A percentile compares a stretch with the other conserved stretches of the same genome.
phyloP scores from a whole-genome alignment of 352 stramenopile species.

The Pythium phragmitis region DNA sequence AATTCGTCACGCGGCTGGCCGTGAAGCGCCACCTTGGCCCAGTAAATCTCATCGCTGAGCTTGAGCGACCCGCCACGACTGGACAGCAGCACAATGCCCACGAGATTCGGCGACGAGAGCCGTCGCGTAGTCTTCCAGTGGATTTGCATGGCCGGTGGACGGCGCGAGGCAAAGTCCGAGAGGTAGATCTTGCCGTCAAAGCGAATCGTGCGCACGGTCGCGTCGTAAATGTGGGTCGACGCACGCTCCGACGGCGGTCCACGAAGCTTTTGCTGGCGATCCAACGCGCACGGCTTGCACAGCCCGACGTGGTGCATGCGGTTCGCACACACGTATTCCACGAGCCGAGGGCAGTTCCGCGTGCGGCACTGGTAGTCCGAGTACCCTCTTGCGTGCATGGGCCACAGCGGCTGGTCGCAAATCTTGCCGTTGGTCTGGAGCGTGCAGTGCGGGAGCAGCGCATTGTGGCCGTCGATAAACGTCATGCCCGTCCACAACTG shows the following conservation, averaged over 20 bases:
- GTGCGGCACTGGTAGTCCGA: conserved; percentile 45
- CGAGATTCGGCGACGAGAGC: conserved; percentile 74
- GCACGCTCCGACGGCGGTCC: conserved; percentile 52
- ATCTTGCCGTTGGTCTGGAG: conserved; percentile 47
- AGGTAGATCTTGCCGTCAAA: conserved; percentile 69
- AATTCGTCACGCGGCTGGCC: conserved; percentile 68
- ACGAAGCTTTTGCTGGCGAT: conserved; percentile 51
- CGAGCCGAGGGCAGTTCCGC: conserved; percentile 41
- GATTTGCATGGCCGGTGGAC: conserved; percentile 52
- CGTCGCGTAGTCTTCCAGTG: conserved; percentile 85
- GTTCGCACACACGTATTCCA: conserved; percentile 65
- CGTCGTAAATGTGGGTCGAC: conserved; percentile 86
- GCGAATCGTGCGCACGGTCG: conserved; percentile 41
- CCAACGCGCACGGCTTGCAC: conserved; percentile 53
- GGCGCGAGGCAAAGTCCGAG: conserved; percentile 52
- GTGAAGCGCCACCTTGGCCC: conserved; percentile 75
- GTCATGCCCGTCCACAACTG: conserved; percentile 87
- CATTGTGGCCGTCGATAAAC: conserved; percentile 84
- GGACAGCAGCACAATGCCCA: conserved; percentile 70
- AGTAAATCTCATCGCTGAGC: conserved; percentile 59
- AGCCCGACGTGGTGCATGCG: conserved; percentile 51
- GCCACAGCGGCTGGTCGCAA: conserved; percentile 71
- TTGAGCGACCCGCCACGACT: conserved; percentile 47
- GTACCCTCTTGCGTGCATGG: conserved; percentile 30
- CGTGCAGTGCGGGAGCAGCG: conserved; percentile 74